Base-by-base conservation (phyloP, 2,329 filamentous ascomycete genomes). In the Bipolaris zeicola region DNA sequence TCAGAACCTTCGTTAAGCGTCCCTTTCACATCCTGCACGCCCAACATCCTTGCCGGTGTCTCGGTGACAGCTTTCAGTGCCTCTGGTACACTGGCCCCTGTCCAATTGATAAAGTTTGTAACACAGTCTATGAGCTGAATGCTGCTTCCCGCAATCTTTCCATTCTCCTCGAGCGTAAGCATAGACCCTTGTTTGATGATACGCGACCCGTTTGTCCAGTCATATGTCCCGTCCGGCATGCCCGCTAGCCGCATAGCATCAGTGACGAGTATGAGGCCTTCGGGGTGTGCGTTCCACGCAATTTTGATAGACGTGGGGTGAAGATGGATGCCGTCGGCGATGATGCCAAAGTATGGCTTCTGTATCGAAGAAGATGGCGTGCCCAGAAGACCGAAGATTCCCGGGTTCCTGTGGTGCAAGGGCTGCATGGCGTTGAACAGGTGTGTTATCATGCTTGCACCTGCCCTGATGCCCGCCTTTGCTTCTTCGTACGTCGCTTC, bases 371-470 rank as follows among this genome's bases (percentile, higher is more conserved):
- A 64, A 2, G 73, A 72, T 0, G 68, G 64, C 2, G 74, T 75
- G 57, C 92, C 92, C 13, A 97, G 80, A 0, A 96, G 86, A 26
- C 93, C 93, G 72, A 96, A 96, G 66, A 96, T 87, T 36, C 92
- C 92, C 0, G 93, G 92, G 76, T 96, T 92, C 55, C 93, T 89
- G 80, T 97, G 92, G 75, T 95, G 91, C 48, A 96, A 85, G 13
- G 92, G 92, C 0, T 88, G 85, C 92, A 96, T 96, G 24, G 92
- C 92, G 74, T 96, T 96, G 85, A 96, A 96, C 1, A 96, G 82
- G 70, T 96, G 92, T 0, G 92, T 96, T 64, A 96, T 90, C 91
- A 96, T 96, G 46, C 85, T 90, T 1, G 90, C 91, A 49, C 92
- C 92, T 6, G 87, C 83, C n/a, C 80, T 81, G 3, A 95, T 84